phyloP scores from a whole-genome alignment of 2,329 filamentous ascomycete species.

The Cordyceps pruinosa region DNA sequence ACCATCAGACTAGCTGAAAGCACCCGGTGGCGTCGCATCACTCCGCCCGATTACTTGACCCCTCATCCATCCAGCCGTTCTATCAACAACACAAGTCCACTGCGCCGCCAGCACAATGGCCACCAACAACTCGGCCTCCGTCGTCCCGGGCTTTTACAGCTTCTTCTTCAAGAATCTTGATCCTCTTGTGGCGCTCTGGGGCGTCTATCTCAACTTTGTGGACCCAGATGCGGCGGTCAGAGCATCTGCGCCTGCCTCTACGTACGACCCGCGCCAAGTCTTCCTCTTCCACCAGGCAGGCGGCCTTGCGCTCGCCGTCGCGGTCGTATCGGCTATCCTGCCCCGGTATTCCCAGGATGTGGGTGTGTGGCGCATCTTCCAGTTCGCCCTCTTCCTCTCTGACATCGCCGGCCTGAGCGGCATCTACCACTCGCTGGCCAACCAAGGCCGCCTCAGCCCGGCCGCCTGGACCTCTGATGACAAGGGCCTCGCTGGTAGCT shows the following conservation, averaged over 20 bases:
- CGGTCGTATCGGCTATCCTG: conserved; percentile 15
- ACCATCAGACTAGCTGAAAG: not conserved
- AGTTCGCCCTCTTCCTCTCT: conserved; percentile 17
- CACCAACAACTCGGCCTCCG: conserved; percentile 2
- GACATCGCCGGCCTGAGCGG: conserved; percentile 19
- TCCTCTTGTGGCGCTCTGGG: conserved; percentile 17
- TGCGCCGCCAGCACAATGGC: not conserved
- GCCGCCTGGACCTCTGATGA: conserved; percentile 15
- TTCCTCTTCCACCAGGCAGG: conserved; percentile 19
- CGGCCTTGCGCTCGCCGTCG: conserved; percentile 16
- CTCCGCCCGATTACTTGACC: too few species aligned
- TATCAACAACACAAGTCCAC: not conserved
- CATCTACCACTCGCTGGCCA: conserved; percentile 10
- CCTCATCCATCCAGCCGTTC: not conserved
- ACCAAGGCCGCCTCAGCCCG: conserved; percentile 14
- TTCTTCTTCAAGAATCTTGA: conserved; percentile 20
- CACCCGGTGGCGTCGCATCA: too few species aligned
- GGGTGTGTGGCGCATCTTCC: conserved; percentile 16
- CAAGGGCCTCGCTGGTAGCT: conserved; percentile 12
- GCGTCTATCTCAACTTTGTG: conserved; percentile 18
- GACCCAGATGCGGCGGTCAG: conserved; percentile 13
- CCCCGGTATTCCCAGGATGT: conserved; percentile 17
- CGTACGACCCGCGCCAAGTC: conserved; percentile 14
- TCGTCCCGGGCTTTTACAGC: conserved; percentile 14
- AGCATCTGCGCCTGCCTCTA: conserved; percentile 13